phyloP scores from a whole-genome alignment of 1,139 yeast genomes.

The Taphrina flavorubra region DNA sequence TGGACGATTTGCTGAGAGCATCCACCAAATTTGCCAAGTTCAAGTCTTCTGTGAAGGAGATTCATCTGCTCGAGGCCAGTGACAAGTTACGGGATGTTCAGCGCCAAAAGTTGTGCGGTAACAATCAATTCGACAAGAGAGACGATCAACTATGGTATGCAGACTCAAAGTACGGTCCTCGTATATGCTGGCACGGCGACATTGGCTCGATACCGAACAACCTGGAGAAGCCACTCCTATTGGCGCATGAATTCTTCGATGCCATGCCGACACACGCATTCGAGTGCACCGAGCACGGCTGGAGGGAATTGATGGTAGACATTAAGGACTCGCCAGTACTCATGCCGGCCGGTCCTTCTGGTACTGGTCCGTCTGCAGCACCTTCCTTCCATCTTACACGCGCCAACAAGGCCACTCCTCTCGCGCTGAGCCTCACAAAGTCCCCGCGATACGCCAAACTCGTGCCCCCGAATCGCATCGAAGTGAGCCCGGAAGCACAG shows the following conservation, averaged over 20 bases:
- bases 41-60: constrained; percentile 51
- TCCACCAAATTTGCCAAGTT: constrained; percentile 51
- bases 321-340: constrained; percentile 48
- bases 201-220: constrained; percentile 60
- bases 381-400: constrained; percentile 63
- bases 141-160: constrained; percentile 54
- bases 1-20: constrained; percentile 64
- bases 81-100: constrained; percentile 68
- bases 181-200: constrained; percentile 71
- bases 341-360: constrained; percentile 29
- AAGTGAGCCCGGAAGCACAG: constrained; percentile 78
- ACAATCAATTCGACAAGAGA: constrained; percentile 48
- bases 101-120: constrained; percentile 59
- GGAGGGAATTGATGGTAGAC: constrained; percentile 81
- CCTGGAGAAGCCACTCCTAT: constrained; percentile 61
- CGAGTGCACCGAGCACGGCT: constrained; percentile 63
- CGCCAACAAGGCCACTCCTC: constrained; percentile 67
- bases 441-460: constrained; percentile 62
- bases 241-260: constrained; percentile 88
- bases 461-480: constrained; percentile 66
- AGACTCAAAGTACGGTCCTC: constrained; percentile 61
- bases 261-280: constrained; percentile 82
- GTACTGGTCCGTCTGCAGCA: constrained; percentile 51
- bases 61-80: constrained; percentile 75
- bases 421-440: constrained; percentile 64